Evolutionary conservation across 257 asterid species (phyloP).

Genomic region (Echium plantagineum): DNA sequence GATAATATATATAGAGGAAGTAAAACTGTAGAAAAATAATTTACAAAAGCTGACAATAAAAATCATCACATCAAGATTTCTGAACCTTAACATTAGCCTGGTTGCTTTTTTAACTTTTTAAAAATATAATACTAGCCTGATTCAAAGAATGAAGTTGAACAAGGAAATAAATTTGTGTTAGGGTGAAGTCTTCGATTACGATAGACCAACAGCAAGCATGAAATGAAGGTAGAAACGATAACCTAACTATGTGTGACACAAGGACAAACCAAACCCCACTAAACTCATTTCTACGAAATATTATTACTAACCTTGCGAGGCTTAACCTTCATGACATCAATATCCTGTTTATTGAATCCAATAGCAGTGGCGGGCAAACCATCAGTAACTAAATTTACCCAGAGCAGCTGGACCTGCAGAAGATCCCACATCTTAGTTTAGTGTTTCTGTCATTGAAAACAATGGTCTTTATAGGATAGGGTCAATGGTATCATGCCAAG

Average conservation of each 20-base stretch:
- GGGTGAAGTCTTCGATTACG: not conserved
- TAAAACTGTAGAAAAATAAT: not conserved
- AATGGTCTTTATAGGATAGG: too few relatives aligned
- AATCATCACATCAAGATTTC: not conserved
- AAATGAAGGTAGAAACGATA: not conserved
- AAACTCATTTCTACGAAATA: not conserved
- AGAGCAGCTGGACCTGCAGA: constrained; percentile 89
- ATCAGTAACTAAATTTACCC: constrained; percentile 99
- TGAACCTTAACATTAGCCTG: not conserved
- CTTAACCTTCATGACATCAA: constrained; percentile 94
- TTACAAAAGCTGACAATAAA: not conserved
- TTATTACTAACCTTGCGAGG: constrained; percentile 74
- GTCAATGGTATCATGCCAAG: too few relatives aligned
- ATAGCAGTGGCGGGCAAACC: constrained; percentile 99
- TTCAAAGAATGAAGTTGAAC: not conserved
- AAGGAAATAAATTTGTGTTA: not conserved
- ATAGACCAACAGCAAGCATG: not conserved
- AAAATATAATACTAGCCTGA: too few relatives aligned
- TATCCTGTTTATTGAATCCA: constrained; percentile 96
- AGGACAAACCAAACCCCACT: not conserved
- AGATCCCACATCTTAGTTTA: constrained; percentile 3
- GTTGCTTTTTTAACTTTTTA: too few relatives aligned
- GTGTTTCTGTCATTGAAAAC: too few relatives aligned
- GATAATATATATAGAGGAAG: not conserved
- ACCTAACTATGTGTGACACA: not conserved